Conservation (phyloP, 345 rosid species). For the Salix exigua region DNA sequence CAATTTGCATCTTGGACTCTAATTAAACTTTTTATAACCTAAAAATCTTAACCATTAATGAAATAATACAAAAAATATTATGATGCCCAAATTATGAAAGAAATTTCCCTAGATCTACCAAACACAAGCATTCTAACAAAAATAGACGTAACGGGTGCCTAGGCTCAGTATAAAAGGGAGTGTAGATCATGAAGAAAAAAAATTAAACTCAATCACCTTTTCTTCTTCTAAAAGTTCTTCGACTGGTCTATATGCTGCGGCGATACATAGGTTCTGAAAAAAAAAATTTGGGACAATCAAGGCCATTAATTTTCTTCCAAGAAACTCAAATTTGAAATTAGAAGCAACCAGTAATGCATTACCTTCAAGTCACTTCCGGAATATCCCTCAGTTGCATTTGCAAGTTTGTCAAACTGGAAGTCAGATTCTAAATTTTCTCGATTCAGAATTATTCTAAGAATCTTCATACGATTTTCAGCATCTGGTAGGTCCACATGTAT, state of each 20-base stretch:
- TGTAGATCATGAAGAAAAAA: not conserved
- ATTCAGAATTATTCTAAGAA: slow-evolving; percentile 67
- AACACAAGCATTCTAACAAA: not conserved
- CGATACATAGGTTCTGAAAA: slow-evolving; percentile 85
- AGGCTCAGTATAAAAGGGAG: not conserved
- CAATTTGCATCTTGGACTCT: too few relatives aligned
- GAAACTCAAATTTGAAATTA: not conserved
- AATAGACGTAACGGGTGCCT: not conserved
- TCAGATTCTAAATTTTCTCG: slow-evolving; percentile 58
- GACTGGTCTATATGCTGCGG: slow-evolving; percentile 97
- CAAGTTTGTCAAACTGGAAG: slow-evolving; percentile 67
- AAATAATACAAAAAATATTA: too few relatives aligned
- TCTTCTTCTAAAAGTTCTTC: slow-evolving; percentile 85
- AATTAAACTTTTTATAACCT: too few relatives aligned
- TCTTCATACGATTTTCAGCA: slow-evolving; percentile 83
- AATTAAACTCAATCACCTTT: slow-evolving; percentile 41
- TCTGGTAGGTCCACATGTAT: slow-evolving; percentile 95
- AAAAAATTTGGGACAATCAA: slow-evolving; percentile 2
- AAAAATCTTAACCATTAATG: too few relatives aligned
- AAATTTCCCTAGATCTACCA: not conserved
- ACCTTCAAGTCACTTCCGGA: slow-evolving; percentile 99
- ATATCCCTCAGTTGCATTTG: slow-evolving; percentile 85
- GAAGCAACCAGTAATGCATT: slow-evolving; percentile 3
- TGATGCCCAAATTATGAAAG: too few relatives aligned
- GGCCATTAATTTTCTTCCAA: not conserved